Base-by-base conservation (phyloP, 1,139 yeast species). In the Saccharomycopsis hybrid region DNA sequence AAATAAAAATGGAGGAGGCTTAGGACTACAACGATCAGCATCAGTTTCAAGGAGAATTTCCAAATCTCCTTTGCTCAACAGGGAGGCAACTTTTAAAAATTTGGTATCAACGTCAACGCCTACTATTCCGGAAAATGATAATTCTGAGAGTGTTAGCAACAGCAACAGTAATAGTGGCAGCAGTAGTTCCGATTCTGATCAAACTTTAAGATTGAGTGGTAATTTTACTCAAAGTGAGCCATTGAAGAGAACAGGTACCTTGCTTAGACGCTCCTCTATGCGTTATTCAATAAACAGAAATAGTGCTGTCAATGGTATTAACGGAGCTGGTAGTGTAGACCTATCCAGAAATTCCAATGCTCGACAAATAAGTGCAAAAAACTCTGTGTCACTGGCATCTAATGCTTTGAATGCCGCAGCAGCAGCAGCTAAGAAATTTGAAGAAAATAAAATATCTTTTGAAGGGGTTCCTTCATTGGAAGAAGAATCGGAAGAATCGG, bases 361-460 rank as follows among this genome's bases (percentile, higher is more conserved):
- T n/a, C n/a, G n/a, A n/a, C n/a, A n/a, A n/a, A n/a, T n/a, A n/a
- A n/a, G n/a, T n/a, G 24, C n/a, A 35, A 49, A 50, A 5, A 37
- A 41, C 27, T 48, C 52, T 50, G 18, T 54, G 54, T 32, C 44
- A 57, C 32, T 59, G 55, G 50, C 50, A 9, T 11, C 30, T 27
- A n/a, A n/a, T 27, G 41, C 28, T 24, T 27, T 33, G 11, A 27
- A 37, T 28, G 32, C 32, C 7, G 33, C 18, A 4, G 33, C 33
- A 9, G 5, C 13, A 5, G 5, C 24, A 5, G 24, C 18, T 5
- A 36, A 13, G 5, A 52, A 29, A 13, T 83, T 83, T 64, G 74
- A 72, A 47, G 94, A 85, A 56, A 83, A 83, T 58, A 76, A 72
- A 8, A 74, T 87, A 24, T 76, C 81, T 1, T 90, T 90, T 66